Percentiles rank a stretch among this genome's conserved stretches.
Evolutionary conservation across 108 stramenopile species (phyloP).

Genomic region (Fragilariopsis cylindrus): DNA sequence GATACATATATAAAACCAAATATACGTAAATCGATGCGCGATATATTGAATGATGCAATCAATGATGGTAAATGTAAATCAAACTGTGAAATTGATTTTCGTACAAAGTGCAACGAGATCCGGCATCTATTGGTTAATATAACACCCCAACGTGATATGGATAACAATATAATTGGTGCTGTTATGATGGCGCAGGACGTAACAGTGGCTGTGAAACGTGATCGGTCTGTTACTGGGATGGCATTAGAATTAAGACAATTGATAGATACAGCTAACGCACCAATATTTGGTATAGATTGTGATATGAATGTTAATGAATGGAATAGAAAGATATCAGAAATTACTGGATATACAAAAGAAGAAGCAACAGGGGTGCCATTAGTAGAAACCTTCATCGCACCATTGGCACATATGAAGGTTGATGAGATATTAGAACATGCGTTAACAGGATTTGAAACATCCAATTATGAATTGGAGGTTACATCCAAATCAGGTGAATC

Average conservation of each 20-base stretch:
- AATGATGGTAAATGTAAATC: constrained; percentile 57
- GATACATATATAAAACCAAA: constrained; percentile 50
- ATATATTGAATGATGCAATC: constrained; percentile 59
- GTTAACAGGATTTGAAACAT: constrained; percentile 59
- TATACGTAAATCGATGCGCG: constrained; percentile 44
- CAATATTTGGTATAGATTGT: constrained; percentile 79
- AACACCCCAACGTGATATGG: constrained; percentile 69
- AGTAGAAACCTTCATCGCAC: constrained; percentile 69
- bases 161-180: constrained; percentile 65
- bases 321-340: constrained; percentile 53
- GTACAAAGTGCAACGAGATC: constrained; percentile 44
- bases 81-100: constrained; percentile 65
- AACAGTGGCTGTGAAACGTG: constrained; percentile 61
- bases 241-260: constrained; percentile 66
- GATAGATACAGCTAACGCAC: constrained; percentile 81
- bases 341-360: constrained; percentile 67
- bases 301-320: constrained; percentile 79
- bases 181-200: constrained; percentile 80
- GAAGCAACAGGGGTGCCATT: constrained; percentile 66
- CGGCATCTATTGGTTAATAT: constrained; percentile 72
- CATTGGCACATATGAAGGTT: constrained; percentile 47
- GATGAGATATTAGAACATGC: constrained; percentile 59
- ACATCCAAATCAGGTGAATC: constrained; percentile 59
- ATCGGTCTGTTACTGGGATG: constrained; percentile 61
- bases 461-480: constrained; percentile 75